Evolutionary conservation across 352 stramenopile species (phyloP).

Genomic region (Globisporangium nagaii): DNA sequence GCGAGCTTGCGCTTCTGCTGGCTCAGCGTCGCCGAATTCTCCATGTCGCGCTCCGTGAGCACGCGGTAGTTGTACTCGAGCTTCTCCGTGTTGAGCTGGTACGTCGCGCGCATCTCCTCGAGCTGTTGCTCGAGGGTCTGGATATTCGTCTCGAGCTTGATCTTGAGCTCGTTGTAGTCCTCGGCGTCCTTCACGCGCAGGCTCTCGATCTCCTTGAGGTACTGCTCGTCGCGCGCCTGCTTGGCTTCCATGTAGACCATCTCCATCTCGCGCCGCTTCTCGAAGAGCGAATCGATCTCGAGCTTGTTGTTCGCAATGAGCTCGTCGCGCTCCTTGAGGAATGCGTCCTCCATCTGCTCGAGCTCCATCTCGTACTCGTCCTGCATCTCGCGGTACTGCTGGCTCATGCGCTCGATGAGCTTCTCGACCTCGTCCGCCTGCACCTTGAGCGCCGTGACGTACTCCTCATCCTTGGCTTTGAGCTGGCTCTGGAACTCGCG

Average conservation of each 20-base stretch:
- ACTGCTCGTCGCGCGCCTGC: constrained; percentile 85
- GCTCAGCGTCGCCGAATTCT: constrained; percentile 90
- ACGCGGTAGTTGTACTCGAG: constrained; percentile 96
- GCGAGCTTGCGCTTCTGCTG: constrained; percentile 93
- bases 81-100: constrained; percentile 96
- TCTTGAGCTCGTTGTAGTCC: constrained; percentile 95
- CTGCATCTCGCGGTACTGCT: constrained; percentile 91
- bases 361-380: constrained; percentile 93
- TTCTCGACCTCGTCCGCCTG: constrained; percentile 89
- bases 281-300: constrained; percentile 92
- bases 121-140: constrained; percentile 95
- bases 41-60: constrained; percentile 92
- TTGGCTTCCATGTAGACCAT: constrained; percentile 92
- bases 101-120: constrained; percentile 93
- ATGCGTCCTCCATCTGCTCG: constrained; percentile 91
- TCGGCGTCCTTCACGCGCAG: constrained; percentile 89
- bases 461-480: constrained; percentile 94
- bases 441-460: constrained; percentile 89
- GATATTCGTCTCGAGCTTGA: constrained; percentile 96
- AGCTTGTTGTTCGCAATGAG: constrained; percentile 86
- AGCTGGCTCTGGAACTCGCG: constrained; percentile 88
- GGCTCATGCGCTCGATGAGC: constrained; percentile 84
- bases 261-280: constrained; percentile 90
- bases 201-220: constrained; percentile 89
- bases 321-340: constrained; percentile 89